Conservation (phyloP, 2,329 filamentous ascomycete species). For the Fusarium citri region DNA sequence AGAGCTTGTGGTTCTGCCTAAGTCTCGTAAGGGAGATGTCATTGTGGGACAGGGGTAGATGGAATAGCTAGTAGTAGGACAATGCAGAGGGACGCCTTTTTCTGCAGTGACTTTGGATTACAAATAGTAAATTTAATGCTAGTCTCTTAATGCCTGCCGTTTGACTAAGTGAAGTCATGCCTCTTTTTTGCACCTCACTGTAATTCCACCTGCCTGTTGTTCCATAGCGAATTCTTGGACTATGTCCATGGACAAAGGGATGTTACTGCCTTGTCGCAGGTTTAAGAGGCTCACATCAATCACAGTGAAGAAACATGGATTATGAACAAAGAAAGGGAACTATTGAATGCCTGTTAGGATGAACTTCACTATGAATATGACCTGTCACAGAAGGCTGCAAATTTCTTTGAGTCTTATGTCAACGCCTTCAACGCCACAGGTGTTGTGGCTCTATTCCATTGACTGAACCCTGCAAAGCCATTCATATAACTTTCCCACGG, state of each 20-base stretch:
- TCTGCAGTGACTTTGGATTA: background rate
- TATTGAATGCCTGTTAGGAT: background rate
- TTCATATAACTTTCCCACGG: background rate
- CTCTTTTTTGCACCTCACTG: background rate
- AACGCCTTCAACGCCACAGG: background rate
- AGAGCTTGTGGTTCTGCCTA: background rate
- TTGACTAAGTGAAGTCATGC: background rate
- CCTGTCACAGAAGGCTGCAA: background rate
- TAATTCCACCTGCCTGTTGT: background rate
- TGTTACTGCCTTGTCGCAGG: background rate
- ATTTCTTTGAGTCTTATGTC: background rate
- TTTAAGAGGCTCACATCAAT: background rate
- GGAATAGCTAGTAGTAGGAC: background rate
- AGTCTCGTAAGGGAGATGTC: background rate
- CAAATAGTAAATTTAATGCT: background rate
- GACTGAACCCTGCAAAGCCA: background rate
- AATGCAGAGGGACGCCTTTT: background rate
- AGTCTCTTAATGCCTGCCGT: background rate
- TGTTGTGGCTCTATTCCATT: background rate
- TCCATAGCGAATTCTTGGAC: background rate
- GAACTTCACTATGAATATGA: background rate
- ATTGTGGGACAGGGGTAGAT: slow-evolving; percentile 3
- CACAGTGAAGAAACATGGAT: background rate
- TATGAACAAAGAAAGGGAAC: background rate
- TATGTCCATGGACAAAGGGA: background rate